A percentile compares a stretch with the other conserved stretches of the same genome.
These are phyloP conservation scores for Penicillium samsonianum DNA, from an alignment of 495 filamentous ascomycete genomes.

Conservation along the genomic window DNA sequence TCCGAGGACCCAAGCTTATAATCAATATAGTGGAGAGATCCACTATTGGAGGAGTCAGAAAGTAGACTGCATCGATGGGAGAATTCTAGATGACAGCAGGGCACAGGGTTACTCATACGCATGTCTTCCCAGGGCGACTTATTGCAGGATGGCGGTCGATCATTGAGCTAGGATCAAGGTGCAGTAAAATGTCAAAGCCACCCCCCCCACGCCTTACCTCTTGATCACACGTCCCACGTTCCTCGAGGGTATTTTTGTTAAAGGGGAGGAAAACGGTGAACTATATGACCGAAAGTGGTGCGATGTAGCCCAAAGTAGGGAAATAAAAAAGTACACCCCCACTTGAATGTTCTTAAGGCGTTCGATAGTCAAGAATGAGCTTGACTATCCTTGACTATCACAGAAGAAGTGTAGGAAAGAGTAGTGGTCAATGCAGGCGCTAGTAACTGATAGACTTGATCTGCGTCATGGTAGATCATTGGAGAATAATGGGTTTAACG, in stretches of 20 bases:
- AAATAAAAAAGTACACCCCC: background rate
- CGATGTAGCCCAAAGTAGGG: conserved; percentile 15
- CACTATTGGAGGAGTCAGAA: conserved; percentile 51
- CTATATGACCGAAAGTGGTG: conserved; percentile 25
- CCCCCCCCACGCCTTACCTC: conserved; percentile 25
- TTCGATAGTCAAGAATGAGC: conserved; percentile 3
- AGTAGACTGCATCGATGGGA: conserved; percentile 45
- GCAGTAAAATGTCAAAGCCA: conserved; percentile 32
- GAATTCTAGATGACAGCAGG: conserved; percentile 47
- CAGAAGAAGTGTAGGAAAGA: conserved; percentile 7
- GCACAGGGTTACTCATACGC: conserved; percentile 48
- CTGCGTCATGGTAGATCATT: conserved; percentile 44
- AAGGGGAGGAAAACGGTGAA: conserved; percentile 30
- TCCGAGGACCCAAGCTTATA: conserved; percentile 42
- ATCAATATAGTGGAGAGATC: conserved; percentile 34
- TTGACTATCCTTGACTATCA: no score
- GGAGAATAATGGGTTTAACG: conserved; percentile 8
- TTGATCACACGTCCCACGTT: conserved; percentile 26
- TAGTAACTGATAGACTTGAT: conserved; percentile 49
- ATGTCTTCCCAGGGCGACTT: conserved; percentile 41
- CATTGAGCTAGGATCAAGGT: conserved; percentile 42
- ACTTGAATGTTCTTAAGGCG: background rate
- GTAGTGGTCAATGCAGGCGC: conserved; percentile 42
- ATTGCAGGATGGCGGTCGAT: conserved; percentile 52
- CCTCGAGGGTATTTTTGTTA: conserved; percentile 27